These are phyloP conservation scores for Colletotrichum ledebouriae DNA, from an alignment of 2,329 filamentous ascomycete genomes.

Conservation along the genomic window DNA sequence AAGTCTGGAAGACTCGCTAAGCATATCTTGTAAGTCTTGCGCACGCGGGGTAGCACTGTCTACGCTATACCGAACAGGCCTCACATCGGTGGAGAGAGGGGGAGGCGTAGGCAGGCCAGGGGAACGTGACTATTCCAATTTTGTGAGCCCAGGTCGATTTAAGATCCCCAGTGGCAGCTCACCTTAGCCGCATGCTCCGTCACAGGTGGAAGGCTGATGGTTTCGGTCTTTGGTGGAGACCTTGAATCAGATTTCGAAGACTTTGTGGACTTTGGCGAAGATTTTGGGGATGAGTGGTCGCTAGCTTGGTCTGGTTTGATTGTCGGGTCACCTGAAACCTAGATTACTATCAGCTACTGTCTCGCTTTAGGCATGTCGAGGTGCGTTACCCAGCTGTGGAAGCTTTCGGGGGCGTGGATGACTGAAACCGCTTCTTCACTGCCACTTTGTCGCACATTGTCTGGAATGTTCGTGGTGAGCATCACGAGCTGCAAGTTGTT, in stretches of 20 bases:
- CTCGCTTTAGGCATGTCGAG: background rate
- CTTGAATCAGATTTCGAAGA: slow-evolving; percentile 36
- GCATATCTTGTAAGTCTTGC: slow-evolving; percentile 83
- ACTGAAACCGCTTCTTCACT: slow-evolving; percentile 89
- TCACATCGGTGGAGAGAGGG: slow-evolving; percentile 81
- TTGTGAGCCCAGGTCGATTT: background rate
- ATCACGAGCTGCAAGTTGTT: slow-evolving; percentile 58
- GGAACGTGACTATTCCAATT: slow-evolving; percentile 48
- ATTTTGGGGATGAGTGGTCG: slow-evolving; percentile 54
- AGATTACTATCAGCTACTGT: slow-evolving; percentile 44
- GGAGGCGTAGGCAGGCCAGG: slow-evolving; percentile 71
- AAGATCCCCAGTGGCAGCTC: slow-evolving; percentile 21
- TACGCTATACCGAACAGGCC: slow-evolving; percentile 73
- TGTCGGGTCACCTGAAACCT: slow-evolving; percentile 59
- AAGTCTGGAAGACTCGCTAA: slow-evolving; percentile 65
- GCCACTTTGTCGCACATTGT: slow-evolving; percentile 68
- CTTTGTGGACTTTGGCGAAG: slow-evolving; percentile 12
- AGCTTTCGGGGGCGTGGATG: slow-evolving; percentile 90
- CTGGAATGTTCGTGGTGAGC: slow-evolving; percentile 69
- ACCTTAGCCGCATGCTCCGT: slow-evolving; percentile 55
- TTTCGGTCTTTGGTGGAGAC: slow-evolving; percentile 55
- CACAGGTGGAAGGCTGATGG: slow-evolving; percentile 52
- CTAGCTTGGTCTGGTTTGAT: slow-evolving; percentile 52
- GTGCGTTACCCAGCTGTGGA: slow-evolving; percentile 79
- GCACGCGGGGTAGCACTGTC: slow-evolving; percentile 84